Percentiles rank a stretch among this genome's conserved stretches.
Conservation (phyloP, 2,329 filamentous ascomycete species). For the Ophiosphaerella herpotricha region DNA sequence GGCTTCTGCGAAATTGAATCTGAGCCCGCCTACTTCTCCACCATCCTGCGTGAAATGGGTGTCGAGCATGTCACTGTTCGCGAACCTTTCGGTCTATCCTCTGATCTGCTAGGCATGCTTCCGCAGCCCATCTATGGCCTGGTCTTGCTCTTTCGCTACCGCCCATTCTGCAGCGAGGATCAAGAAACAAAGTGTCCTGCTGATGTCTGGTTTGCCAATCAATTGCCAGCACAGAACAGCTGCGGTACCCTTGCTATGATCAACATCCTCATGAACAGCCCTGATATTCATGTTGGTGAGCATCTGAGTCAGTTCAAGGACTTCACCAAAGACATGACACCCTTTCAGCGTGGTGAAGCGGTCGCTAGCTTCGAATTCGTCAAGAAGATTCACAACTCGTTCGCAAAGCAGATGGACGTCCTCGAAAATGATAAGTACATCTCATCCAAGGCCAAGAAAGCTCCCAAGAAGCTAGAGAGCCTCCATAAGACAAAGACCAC, state of each 20-base stretch:
- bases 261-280: constrained; percentile 88
- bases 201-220: constrained; percentile 91
- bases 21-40: constrained; percentile 84
- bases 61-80: constrained; percentile 73
- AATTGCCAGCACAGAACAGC: constrained; percentile 70
- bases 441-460: constrained; percentile 58
- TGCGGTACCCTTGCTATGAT: constrained; percentile 92
- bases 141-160: constrained; percentile 83
- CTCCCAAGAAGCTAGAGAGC: constrained; percentile 17
- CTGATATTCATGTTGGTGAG: constrained; percentile 67
- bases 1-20: constrained; percentile 88
- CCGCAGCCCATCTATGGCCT: constrained; percentile 68
- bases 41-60: constrained; percentile 79
- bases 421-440: constrained; percentile 78
- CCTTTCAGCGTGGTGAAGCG: constrained; percentile 74
- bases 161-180: constrained; percentile 58
- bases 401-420: constrained; percentile 65
- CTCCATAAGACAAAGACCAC: constrained; percentile 30
- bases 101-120: constrained; percentile 26
- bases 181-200: constrained; percentile 62
- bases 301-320: constrained; percentile 73
- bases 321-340: constrained; percentile 69
- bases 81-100: constrained; percentile 76
- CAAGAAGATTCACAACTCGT: constrained; percentile 84
- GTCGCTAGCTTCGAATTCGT: constrained; percentile 78